Base-by-base conservation (phyloP, 768 basidiomycete genomes). In the Rhodotorula toruloides region DNA sequence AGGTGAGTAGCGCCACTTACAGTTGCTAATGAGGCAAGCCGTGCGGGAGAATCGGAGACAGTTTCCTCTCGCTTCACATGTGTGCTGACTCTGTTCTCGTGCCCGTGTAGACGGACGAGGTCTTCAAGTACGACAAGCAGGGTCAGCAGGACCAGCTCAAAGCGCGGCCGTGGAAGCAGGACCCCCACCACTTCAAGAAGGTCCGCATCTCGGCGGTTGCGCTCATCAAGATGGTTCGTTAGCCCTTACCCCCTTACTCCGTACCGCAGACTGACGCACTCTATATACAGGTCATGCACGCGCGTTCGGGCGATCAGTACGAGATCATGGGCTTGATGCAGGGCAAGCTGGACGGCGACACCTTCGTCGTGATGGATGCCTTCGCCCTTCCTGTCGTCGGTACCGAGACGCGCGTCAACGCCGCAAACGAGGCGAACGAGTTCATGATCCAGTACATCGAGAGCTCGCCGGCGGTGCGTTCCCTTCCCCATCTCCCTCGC, bases 311-410 rank as follows among this genome's bases (percentile, higher is more conserved):
- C 65, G 94, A 96, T 10, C 88, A 89, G 64, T 90, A 97, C 80
- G 94, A 99, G 79, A 96, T 99, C 76, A 99, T 99, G 94, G 94
- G 94, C 16, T 84, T 98, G 39, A 96, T 99, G 92, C 93, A 96
- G 78, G 65, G 65, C 39, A 65, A 70, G 54, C 62, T 69, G 39
- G 73, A 78, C 56, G 79, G 79, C 56, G 76, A 76, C 36, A 76
- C 78, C 6, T 78, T 82, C 65, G 77, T 80, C 76, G 86, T 99
- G 75, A 87, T 96, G 85, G 96, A 99, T 78, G 91, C 91, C 17
- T 98, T 97, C 71, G 93, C 96, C 9, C 81, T 99, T 7, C 96
- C 96, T 2, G 94, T 98, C 4, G 90, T 96, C 77, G 96, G 96
- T 21, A 99, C 96, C 0, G 96, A 98, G 78, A 98, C 96, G 49